Conservation (phyloP, 352 stramenopile species). For the Pythium dissimile region DNA sequence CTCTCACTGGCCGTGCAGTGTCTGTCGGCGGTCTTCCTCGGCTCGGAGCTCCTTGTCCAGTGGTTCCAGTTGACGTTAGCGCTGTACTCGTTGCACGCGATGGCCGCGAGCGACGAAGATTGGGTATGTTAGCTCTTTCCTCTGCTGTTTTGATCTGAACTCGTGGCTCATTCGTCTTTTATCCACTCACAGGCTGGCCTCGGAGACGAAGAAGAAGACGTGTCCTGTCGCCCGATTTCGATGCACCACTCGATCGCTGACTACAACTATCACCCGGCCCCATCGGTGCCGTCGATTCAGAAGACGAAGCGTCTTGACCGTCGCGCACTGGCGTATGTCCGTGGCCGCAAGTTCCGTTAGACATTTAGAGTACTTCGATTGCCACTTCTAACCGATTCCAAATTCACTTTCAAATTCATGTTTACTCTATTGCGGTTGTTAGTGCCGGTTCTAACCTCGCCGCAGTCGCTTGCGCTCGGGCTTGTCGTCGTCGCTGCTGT, state of each 20-base stretch:
- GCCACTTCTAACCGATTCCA: no score
- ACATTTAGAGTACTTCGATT: not conserved
- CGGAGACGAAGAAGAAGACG: constrained; percentile 57
- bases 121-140: constrained; percentile 41
- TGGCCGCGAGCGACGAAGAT: constrained; percentile 70
- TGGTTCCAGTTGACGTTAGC: constrained; percentile 80
- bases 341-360: constrained; percentile 67
- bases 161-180: not conserved
- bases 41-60: constrained; percentile 78
- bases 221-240: constrained; percentile 47
- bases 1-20: constrained; percentile 74
- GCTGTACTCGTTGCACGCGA: constrained; percentile 81
- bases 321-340: constrained; percentile 68
- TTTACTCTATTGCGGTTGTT: not conserved
- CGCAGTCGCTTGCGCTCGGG: constrained; percentile 17
- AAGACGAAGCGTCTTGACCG: constrained; percentile 80
- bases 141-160: not conserved
- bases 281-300: constrained; percentile 63
- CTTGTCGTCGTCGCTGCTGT: constrained; percentile 15
- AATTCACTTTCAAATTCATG: not conserved
- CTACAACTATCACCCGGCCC: constrained; percentile 63
- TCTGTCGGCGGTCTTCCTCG: constrained; percentile 76
- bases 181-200: constrained; percentile 34
- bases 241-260: constrained; percentile 75
- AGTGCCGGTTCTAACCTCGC: not conserved